A percentile compares a stretch with the other conserved stretches of the same genome.
Conservation (phyloP, 257 asterid genomes). For the Nemophila menziesii region DNA sequence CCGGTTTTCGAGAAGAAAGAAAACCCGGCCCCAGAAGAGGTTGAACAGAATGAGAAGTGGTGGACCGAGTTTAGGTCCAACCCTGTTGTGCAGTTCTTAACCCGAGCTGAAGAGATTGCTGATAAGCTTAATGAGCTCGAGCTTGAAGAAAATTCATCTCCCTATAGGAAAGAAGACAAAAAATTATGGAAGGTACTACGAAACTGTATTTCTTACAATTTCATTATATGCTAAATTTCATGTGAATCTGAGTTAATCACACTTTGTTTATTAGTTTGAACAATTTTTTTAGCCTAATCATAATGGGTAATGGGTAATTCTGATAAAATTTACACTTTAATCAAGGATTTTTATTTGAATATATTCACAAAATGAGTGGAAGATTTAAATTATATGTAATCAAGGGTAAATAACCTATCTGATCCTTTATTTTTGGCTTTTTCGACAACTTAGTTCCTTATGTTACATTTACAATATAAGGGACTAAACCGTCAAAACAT, state of each 20-base stretch:
- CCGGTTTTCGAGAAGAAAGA: constrained; percentile 64
- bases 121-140: constrained; percentile 67
- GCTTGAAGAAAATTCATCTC: constrained; percentile 53
- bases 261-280: too few relatives aligned
- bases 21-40: constrained; percentile 57
- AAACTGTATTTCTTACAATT: background rate
- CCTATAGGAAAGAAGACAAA: constrained; percentile 62
- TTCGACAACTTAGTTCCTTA: too few relatives aligned
- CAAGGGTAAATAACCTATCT: too few relatives aligned
- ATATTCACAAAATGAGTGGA: too few relatives aligned
- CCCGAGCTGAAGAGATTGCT: constrained; percentile 68
- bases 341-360: too few relatives aligned
- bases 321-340: too few relatives aligned
- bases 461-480: too few relatives aligned
- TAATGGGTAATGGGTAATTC: background rate
- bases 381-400: too few relatives aligned
- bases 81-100: constrained; percentile 70
- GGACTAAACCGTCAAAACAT: too few relatives aligned
- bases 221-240: background rate
- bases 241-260: too few relatives aligned
- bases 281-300: too few relatives aligned
- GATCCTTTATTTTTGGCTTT: too few relatives aligned
- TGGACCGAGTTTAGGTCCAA: constrained; percentile 49
- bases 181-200: constrained; percentile 69
- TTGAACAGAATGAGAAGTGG: constrained; percentile 77